Evolutionary conservation across 2,329 filamentous ascomycete genomes (phyloP).

Genomic region (Ophiocordyceps australis): DNA sequence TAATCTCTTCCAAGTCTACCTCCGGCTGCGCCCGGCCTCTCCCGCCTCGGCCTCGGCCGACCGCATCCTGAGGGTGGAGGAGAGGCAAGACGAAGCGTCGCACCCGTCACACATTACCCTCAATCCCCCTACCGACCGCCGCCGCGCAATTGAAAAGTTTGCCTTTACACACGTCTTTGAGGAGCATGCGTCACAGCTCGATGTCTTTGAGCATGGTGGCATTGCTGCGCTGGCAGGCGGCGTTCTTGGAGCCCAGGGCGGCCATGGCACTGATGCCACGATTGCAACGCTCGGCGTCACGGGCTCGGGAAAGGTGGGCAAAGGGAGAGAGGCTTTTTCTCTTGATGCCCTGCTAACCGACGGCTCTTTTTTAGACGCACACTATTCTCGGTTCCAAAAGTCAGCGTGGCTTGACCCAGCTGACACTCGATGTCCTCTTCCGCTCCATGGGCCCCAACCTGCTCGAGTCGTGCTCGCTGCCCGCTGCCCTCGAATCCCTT

Average conservation of each 20-base stretch:
- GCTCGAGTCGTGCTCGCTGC: constrained; percentile 38
- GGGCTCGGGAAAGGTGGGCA: constrained; percentile 83
- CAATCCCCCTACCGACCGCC: constrained; percentile 69
- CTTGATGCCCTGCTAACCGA: too few relatives aligned
- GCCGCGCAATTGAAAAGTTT: constrained; percentile 82
- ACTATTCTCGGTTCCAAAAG: constrained; percentile 81
- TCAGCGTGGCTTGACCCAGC: constrained; percentile 79
- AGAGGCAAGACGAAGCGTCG: constrained; percentile 16
- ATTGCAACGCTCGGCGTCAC: constrained; percentile 87
- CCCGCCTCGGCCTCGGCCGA: constrained; percentile 26
- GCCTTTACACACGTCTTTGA: constrained; percentile 89
- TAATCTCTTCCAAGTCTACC: constrained; percentile 76
- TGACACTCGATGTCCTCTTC: constrained; percentile 80
- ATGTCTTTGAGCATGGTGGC: constrained; percentile 68
- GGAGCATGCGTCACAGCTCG: constrained; percentile 66
- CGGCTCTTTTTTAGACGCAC: constrained; percentile 61
- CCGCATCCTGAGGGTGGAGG: constrained; percentile 66
- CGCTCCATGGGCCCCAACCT: constrained; percentile 59
- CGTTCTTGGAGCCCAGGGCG: constrained; percentile 53
- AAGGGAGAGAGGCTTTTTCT: not conserved
- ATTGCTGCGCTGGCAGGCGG: constrained; percentile 62
- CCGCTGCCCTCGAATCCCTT: constrained; percentile 53
- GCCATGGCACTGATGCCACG: constrained; percentile 73
- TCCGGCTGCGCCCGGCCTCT: constrained; percentile 60
- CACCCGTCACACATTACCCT: constrained; percentile 53